Evolutionary conservation across 176 grass and related monocot species (phyloP), one percentile per base, ranked within the genome.

Genomic region (Saccharum spontaneum): DNA sequence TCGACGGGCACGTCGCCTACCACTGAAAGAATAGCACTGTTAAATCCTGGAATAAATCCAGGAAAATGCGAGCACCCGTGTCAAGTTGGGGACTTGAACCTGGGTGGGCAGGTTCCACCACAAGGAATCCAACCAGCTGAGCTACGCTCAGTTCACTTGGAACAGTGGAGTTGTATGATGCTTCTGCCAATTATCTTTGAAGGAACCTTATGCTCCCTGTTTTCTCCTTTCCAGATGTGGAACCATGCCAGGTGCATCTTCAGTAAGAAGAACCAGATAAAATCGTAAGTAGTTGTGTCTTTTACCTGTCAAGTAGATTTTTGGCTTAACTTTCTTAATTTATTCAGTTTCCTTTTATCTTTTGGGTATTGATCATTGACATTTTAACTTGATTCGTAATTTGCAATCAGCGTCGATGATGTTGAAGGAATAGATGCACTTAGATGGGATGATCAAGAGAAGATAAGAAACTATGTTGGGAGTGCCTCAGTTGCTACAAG

Each of bases 401-500:
- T 5, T 85, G 59, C 82, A 65, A 83, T 70, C 77, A 98, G 96
- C 50, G 68, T 92, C 64, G 93, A 93, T 87, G 96, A 98, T 83
- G 93, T 98, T 72, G 91, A 95, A 79, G 96, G 96, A 84, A 90
- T 95, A 52, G 96, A 98, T 64, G 74, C 83, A 49, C 89, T 98
- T 78, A 86, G 96, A 73, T 98, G 96, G 96, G 96, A 95, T 78
- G 96, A 98, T 78, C 96, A 98, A 78, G 84, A 98, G 55, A 94
- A 85, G 80, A 93, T 98, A 89, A 88, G 87, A 55, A 94, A 89
- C 45, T 98, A 95, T 77, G 73, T 95, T 75, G 87, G 86, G 61
- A 84, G 46, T 72, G 88, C 49, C 60, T 86, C 83, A 48, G 88
- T 60, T 71, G 41, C 48, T 85, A 73, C 85, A 49, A 83, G 55